A percentile compares a stretch with the other conserved stretches of the same genome.
phyloP scores from a whole-genome alignment of 805 yeast species.

The Danielia oregonensis region DNA sequence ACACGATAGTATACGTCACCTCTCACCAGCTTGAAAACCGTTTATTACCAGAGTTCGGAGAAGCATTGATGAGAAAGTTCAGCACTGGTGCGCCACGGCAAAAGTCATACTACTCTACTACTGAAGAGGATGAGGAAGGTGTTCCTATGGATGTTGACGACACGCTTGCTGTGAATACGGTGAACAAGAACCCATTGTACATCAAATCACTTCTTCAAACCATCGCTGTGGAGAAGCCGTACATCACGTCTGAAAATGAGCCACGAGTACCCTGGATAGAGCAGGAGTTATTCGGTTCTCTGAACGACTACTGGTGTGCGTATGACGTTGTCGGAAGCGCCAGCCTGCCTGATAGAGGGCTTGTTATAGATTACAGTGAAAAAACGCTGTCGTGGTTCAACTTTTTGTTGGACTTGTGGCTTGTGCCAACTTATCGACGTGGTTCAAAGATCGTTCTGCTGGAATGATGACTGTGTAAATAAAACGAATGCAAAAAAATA shows the following conservation, averaged over 20 bases:
- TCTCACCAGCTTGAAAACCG: constrained; percentile 34
- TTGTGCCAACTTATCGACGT: background rate
- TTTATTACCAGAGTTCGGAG: constrained; percentile 15
- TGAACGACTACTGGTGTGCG: constrained; percentile 29
- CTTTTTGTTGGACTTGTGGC: constrained; percentile 26
- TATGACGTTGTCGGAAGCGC: constrained; percentile 30
- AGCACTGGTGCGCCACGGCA: constrained; percentile 5
- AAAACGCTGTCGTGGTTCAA: constrained; percentile 11
- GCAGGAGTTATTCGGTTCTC: constrained; percentile 12
- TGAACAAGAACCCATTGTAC: constrained; percentile 18
- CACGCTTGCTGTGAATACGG: constrained; percentile 8
- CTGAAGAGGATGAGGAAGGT: background rate
- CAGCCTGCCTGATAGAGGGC: constrained; percentile 16
- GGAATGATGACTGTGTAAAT: background rate
- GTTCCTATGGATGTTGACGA: constrained; percentile 3
- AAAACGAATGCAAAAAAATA: constrained; percentile 40
- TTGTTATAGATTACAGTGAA: constrained; percentile 14
- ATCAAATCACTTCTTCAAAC: constrained; percentile 25
- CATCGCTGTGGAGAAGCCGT: constrained; percentile 16
- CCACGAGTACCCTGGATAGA: constrained; percentile 26
- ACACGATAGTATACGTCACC: constrained; percentile 26
- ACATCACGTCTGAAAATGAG: constrained; percentile 18
- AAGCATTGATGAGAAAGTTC: constrained; percentile 15
- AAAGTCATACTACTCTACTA: constrained; percentile 3
- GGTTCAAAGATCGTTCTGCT: background rate